Conservation (phyloP, 2,329 filamentous ascomycete genomes). For the Neonectria magnoliae region DNA sequence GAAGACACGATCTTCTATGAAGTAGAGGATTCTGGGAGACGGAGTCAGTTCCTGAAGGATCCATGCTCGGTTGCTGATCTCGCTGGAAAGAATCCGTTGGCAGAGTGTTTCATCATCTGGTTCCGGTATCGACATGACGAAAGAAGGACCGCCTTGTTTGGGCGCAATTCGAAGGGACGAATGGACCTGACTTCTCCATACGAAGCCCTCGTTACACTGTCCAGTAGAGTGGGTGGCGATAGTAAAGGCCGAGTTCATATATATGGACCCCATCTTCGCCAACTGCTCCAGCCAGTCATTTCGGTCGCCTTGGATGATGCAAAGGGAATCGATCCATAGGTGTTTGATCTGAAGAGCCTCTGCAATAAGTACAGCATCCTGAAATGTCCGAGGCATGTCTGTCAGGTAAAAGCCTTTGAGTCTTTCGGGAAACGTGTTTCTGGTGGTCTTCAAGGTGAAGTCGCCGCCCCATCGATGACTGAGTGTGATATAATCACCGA, state of each 20-base stretch:
- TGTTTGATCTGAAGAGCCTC: not conserved
- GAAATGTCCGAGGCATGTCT: not conserved
- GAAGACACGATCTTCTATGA: no score
- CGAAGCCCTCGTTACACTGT: slow-evolving; percentile 1
- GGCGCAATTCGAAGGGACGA: not conserved
- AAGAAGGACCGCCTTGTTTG: not conserved
- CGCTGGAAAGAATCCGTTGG: no score
- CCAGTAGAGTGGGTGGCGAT: not conserved
- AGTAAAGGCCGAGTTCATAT: not conserved
- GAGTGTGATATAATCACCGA: not conserved
- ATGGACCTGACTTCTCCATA: not conserved
- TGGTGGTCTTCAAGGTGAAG: not conserved
- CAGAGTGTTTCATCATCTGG: no score
- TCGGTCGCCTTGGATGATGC: no score
- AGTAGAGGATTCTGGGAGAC: no score
- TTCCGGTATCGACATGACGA: no score
- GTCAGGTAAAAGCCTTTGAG: not conserved
- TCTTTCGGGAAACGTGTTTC: not conserved
- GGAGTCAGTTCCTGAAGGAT: no score
- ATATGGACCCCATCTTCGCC: not conserved
- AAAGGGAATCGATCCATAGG: not conserved
- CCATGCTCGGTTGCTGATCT: no score
- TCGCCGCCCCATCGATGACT: slow-evolving; percentile 3
- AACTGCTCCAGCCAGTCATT: not conserved
- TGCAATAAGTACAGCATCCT: not conserved